These are phyloP conservation scores for Rhizophlyctis rosea DNA, from an alignment of 192 early-diverging fungal genomes.

Conservation along the genomic window DNA sequence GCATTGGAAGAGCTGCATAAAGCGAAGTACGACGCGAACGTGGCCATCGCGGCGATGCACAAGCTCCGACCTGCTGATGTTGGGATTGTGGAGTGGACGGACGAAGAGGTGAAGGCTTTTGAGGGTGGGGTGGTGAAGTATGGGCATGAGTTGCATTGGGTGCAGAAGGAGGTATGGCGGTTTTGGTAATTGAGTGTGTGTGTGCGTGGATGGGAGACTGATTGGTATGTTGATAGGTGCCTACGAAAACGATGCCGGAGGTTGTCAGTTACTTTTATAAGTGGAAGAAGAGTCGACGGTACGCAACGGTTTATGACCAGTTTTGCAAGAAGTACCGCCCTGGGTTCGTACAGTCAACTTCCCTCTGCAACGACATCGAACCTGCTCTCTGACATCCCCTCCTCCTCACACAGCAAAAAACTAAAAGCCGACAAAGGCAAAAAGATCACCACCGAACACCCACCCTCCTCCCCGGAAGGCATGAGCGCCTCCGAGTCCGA, in stretches of 20 bases:
- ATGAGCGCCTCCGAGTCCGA: neutral
- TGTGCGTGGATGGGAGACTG: neutral
- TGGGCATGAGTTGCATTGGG: slow-evolving; percentile 25
- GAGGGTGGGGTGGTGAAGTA: slow-evolving; percentile 22
- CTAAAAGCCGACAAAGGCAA: neutral
- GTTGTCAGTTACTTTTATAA: slow-evolving; percentile 32
- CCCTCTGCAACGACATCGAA: too few species aligned
- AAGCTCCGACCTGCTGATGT: slow-evolving; percentile 10
- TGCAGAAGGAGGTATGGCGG: slow-evolving; percentile 21
- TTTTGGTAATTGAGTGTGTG: neutral
- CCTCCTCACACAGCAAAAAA: neutral
- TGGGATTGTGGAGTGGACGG: slow-evolving; percentile 20
- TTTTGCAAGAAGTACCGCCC: slow-evolving; percentile 39
- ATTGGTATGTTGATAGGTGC: slow-evolving; percentile 17
- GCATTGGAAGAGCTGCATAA: slow-evolving; percentile 22
- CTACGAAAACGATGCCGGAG: slow-evolving; percentile 25
- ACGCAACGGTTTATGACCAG: slow-evolving; percentile 26
- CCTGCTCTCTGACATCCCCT: slow-evolving; percentile 1
- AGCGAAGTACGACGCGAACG: slow-evolving; percentile 14
- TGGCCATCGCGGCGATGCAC: slow-evolving; percentile 15
- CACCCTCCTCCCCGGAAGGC: neutral
- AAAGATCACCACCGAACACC: neutral
- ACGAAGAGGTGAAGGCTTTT: slow-evolving; percentile 32
- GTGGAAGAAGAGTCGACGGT: slow-evolving; percentile 36
- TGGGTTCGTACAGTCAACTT: slow-evolving; percentile 20